These are phyloP conservation scores for Magnaporthiopsis poae DNA, from an alignment of 2,329 filamentous ascomycete species.

Conservation along the genomic window DNA sequence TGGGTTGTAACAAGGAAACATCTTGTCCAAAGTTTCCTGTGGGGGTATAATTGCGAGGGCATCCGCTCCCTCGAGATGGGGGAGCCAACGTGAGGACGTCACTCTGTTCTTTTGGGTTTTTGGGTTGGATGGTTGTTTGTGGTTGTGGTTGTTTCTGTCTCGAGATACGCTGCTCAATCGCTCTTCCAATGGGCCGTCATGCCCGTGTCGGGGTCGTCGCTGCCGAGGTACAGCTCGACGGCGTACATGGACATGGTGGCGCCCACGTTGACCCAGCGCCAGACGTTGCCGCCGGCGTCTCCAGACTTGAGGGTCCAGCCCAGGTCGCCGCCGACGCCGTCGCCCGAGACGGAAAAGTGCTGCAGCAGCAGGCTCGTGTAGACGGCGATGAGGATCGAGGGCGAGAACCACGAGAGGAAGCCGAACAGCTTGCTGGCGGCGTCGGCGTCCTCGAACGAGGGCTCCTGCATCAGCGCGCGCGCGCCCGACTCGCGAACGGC, in stretches of 20 bases:
- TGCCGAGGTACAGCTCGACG: conserved; percentile 78
- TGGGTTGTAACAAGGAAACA: not conserved
- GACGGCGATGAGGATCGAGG: conserved; percentile 85
- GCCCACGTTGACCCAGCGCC: conserved; percentile 87
- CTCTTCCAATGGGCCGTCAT: conserved; percentile 83
- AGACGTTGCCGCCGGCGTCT: conserved; percentile 72
- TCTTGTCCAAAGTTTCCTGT: not conserved
- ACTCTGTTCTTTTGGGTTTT: not conserved
- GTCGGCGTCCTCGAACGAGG: conserved; percentile 75
- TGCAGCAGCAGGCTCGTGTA: conserved; percentile 94
- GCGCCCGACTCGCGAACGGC: conserved; percentile 82
- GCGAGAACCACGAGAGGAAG: conserved; percentile 85
- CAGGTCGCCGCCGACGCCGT: conserved; percentile 49
- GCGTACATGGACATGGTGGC: conserved; percentile 84
- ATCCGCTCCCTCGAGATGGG: not conserved
- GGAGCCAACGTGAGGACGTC: not conserved
- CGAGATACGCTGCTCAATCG: conserved; percentile 46
- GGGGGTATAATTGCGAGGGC: not conserved
- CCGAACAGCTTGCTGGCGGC: conserved; percentile 70
- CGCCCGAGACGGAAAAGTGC: conserved; percentile 70
- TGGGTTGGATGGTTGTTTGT: not conserved
- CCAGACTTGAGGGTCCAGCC: conserved; percentile 82
- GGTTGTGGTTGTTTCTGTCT: not conserved
- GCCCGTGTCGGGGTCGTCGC: conserved; percentile 65
- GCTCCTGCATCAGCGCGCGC: conserved; percentile 71